Evolutionary conservation across 192 early-diverging fungal species (phyloP).

Genomic region (Podila minutissima): DNA sequence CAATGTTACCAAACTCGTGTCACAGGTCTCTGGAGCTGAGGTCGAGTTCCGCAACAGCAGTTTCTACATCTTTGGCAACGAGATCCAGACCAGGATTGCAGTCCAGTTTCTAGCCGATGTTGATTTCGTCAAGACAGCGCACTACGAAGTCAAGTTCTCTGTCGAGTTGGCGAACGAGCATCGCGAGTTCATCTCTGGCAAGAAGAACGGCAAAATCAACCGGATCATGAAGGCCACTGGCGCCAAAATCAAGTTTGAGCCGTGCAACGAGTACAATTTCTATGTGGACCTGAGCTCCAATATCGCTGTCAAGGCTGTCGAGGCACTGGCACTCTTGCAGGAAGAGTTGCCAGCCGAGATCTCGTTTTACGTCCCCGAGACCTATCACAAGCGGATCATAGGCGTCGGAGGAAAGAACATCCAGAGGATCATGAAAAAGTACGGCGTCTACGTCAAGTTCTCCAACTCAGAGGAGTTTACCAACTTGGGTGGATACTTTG

Average conservation of each 20-base stretch:
- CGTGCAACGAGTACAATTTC: constrained; percentile 78
- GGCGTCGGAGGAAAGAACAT: constrained; percentile 87
- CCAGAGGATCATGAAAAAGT: constrained; percentile 87
- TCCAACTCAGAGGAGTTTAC: constrained; percentile 79
- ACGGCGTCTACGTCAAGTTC: constrained; percentile 86
- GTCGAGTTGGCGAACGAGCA: constrained; percentile 80
- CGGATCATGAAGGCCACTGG: constrained; percentile 75
- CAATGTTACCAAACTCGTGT: constrained; percentile 49
- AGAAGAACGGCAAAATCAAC: constrained; percentile 90
- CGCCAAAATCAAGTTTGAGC: constrained; percentile 71
- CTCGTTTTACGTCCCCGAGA: constrained; percentile 81
- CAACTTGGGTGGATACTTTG: constrained; percentile 77
- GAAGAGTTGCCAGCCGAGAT: constrained; percentile 86
- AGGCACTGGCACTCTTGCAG: constrained; percentile 69
- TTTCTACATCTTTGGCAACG: constrained; percentile 74
- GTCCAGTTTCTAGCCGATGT: constrained; percentile 63
- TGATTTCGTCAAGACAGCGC: constrained; percentile 59
- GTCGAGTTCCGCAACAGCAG: constrained; percentile 61
- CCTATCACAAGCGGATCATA: constrained; percentile 83
- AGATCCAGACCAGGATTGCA: constrained; percentile 64
- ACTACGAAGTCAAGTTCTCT: constrained; percentile 71
- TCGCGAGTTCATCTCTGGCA: constrained; percentile 85
- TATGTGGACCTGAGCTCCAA: constrained; percentile 71
- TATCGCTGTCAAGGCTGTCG: constrained; percentile 60
- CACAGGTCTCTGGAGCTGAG: constrained; percentile 62